Base-by-base conservation (phyloP, 108 stramenopile species). In the Stephanodiscus minutulus region DNA sequence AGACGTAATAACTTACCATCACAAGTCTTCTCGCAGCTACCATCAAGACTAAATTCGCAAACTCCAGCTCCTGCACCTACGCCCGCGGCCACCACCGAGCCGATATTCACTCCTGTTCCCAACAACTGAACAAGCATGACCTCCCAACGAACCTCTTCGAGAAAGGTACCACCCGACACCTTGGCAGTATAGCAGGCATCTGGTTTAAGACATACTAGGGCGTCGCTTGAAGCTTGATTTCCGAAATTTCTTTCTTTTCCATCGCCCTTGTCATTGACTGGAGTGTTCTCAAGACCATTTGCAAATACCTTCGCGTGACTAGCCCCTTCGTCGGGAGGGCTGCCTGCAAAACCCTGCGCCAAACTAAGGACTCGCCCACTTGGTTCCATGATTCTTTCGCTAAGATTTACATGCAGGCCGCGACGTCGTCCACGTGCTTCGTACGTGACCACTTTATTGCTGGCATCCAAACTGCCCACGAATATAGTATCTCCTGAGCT, bases 31-130 rank as follows among this genome's bases (percentile, higher is more conserved):
- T 18, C 28, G 36, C 77, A 78, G 61, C 49, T 53, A 36, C 41
- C 68, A 39, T 33, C 35, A 11, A 78, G 33, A 25, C 77, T 65
- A 68, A 79, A 79, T 11, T 72, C 64, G 49, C 78, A 79, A 27
- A 20, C 49, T 54, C n/a, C n/a, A n/a, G n/a, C n/a, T n/a, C n/a
- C n/a, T n/a, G 43, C 66, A 4, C 66, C 68, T 24, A 61, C 59
- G 17, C 78, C 71, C 25, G 57, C 21, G 6, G 66, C 78, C 20
- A 79, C 49, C 41, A 58, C 27, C 35, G 35, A 35, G 31, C 49
- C 64, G 31, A 46, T 58, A 25, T 33, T 59, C 31, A 58, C 47
- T 46, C 66, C 71, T 2, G 71, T 62, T 18, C 31, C 70, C 27
- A 78, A 22, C 35, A 35, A 35, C 22, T 66, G 60, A 13, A 72